Conservation (phyloP, 2,329 filamentous ascomycete species). For the Cordyceps sp. region DNA sequence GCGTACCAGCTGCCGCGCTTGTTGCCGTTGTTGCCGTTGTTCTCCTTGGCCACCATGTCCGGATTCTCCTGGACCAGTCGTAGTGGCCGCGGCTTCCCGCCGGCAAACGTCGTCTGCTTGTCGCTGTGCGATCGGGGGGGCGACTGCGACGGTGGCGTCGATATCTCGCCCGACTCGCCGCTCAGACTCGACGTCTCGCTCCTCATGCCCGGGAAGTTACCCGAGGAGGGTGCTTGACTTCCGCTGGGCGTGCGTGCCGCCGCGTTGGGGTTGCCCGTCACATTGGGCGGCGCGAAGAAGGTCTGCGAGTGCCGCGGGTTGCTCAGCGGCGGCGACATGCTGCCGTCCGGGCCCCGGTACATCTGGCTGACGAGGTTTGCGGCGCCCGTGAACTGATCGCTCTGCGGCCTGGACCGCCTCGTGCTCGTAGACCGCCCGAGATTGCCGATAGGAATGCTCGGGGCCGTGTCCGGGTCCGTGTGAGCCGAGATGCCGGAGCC, state of each 20-base stretch:
- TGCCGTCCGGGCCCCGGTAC: conserved; percentile 59
- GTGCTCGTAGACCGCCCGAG: conserved; percentile 36
- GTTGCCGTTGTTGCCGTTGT: conserved; percentile 43
- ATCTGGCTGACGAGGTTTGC: conserved; percentile 74
- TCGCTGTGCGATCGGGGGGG: conserved; percentile 34
- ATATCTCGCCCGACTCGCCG: conserved; percentile 43
- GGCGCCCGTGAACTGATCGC: conserved; percentile 44
- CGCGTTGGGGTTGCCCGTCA: conserved; percentile 32
- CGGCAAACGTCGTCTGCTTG: conserved; percentile 40
- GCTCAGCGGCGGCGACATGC: conserved; percentile 40
- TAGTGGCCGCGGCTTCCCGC: conserved; percentile 66
- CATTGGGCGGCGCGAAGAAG: conserved; percentile 39
- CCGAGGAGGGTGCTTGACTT: conserved; percentile 27
- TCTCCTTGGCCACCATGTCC: conserved; percentile 26
- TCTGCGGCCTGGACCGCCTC: conserved; percentile 40
- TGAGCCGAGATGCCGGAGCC: conserved; percentile 22
- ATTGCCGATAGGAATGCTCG: conserved; percentile 54
- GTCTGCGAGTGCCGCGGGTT: conserved; percentile 44
- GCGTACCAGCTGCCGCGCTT: conserved; percentile 49
- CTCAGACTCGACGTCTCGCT: conserved; percentile 48
- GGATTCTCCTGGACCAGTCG: conserved; percentile 70
- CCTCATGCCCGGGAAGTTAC: conserved; percentile 58
- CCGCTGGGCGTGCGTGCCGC: conserved; percentile 34
- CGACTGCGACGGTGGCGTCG: conserved; percentile 32
- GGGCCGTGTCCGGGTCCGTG: conserved; percentile 56